phyloP scores from a whole-genome alignment of 805 yeast species.

The Peterozyma toletana region DNA sequence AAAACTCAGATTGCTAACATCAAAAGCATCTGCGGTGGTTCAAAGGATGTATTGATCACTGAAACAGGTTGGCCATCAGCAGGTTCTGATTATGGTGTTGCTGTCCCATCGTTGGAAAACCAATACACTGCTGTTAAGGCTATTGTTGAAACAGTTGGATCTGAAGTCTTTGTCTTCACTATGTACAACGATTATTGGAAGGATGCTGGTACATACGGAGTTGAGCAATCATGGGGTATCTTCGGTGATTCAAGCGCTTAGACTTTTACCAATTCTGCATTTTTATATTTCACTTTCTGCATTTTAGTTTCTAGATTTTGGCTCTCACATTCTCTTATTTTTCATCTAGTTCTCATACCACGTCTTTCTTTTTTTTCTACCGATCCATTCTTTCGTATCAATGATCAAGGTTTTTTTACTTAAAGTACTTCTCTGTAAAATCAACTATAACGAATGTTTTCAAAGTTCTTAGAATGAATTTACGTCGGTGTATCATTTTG shows the following conservation, averaged over 20 bases:
- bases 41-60: conserved; percentile 42
- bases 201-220: conserved; percentile 44
- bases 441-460: no score
- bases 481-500: no score
- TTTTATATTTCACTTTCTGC: no score
- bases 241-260: conserved; percentile 13
- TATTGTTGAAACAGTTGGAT: conserved; percentile 36
- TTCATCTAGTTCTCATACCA: no score
- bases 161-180: conserved; percentile 49
- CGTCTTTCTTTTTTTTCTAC: no score
- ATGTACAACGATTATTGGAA: conserved; percentile 63
- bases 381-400: no score
- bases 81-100: conserved; percentile 45
- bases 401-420: no score
- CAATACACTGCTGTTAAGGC: conserved; percentile 46
- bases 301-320: no score
- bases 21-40: conserved; percentile 36
- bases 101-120: conserved; percentile 48
- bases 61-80: conserved; percentile 71
- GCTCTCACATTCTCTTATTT: no score
- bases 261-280: no score
- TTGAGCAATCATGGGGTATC: conserved; percentile 59
- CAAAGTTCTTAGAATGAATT: no score
- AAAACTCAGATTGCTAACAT: conserved; percentile 37
- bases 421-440: no score